Conservation (phyloP, 768 basidiomycete genomes). For the Psilocybe cubensis region DNA sequence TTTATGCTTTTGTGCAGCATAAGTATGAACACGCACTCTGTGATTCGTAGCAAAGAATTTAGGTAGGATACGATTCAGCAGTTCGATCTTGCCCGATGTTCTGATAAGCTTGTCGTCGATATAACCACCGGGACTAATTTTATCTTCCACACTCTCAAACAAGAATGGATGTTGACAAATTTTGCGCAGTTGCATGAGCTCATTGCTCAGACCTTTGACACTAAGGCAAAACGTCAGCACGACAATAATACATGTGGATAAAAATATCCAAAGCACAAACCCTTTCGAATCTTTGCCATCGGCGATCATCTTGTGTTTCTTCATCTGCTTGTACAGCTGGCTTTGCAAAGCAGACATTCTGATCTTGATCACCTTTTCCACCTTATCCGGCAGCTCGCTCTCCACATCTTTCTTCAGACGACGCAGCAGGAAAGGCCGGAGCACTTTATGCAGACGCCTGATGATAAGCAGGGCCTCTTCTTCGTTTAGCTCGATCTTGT, state of each 20-base stretch:
- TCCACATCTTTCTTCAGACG: constrained; percentile 97
- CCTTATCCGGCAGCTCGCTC: constrained; percentile 93
- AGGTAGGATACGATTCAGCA: constrained; percentile 88
- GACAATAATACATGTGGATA: not conserved
- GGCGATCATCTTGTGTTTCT: constrained; percentile 97
- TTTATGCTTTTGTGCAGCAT: not conserved
- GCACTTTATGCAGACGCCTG: constrained; percentile 93
- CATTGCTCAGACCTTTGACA: constrained; percentile 90
- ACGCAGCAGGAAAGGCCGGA: constrained; percentile 91
- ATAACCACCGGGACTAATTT: constrained; percentile 80
- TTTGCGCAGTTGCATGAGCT: constrained; percentile 97
- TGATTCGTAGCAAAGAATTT: constrained; percentile 94
- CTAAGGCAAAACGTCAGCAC: constrained; percentile 47
- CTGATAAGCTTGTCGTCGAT: constrained; percentile 88
- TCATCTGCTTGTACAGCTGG: constrained; percentile 96
- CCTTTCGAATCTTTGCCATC: constrained; percentile 78
- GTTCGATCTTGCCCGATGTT: constrained; percentile 91
- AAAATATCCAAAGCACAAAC: constrained; percentile 43
- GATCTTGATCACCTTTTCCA: constrained; percentile 97
- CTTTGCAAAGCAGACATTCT: constrained; percentile 92
- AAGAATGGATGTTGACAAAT: constrained; percentile 98
- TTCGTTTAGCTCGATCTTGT: constrained; percentile 99
- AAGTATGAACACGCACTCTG: constrained; percentile 53
- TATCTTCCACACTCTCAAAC: constrained; percentile 94
- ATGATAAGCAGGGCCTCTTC: constrained; percentile 99